A percentile compares a stretch with the other conserved stretches of the same genome.
phyloP scores from a whole-genome alignment of 495 filamentous ascomycete species.

The Aspergillus ostianus region DNA sequence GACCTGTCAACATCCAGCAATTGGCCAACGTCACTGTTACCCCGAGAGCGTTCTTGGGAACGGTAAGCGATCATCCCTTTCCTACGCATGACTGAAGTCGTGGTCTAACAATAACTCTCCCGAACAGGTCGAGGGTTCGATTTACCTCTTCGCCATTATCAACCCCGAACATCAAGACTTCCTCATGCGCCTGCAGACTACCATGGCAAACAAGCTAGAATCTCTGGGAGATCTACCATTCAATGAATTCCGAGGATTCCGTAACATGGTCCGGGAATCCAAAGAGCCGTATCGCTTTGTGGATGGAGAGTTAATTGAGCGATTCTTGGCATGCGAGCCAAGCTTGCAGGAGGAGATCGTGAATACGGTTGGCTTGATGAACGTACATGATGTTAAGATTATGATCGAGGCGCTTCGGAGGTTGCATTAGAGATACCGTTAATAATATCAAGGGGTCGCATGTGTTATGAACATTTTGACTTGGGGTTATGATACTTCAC shows the following conservation, averaged over 20 bases:
- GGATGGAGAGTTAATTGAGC: slow-evolving; percentile 87
- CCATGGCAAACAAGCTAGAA: slow-evolving; percentile 61
- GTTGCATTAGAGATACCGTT: slow-evolving; percentile 45
- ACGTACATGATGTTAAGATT: slow-evolving; percentile 69
- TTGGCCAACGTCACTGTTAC: slow-evolving; percentile 62
- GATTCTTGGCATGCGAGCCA: slow-evolving; percentile 70
- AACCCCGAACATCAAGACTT: slow-evolving; percentile 66
- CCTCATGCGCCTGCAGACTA: slow-evolving; percentile 77
- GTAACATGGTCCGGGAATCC: slow-evolving; percentile 63
- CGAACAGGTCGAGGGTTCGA: slow-evolving; percentile 76
- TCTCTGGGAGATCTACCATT: slow-evolving; percentile 72
- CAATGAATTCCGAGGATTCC: slow-evolving; percentile 74
- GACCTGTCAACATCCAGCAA: slow-evolving; percentile 56
- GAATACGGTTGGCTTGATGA: slow-evolving; percentile 50
- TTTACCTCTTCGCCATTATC: slow-evolving; percentile 86
- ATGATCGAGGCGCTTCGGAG: slow-evolving; percentile 72
- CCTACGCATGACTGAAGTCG: not conserved
- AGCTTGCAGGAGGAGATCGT: slow-evolving; percentile 64
- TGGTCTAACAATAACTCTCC: not conserved
- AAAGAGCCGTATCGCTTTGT: slow-evolving; percentile 84
- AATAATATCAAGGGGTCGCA: not conserved
- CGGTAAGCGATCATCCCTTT: slow-evolving; percentile 57
- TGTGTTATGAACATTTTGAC: not conserved
- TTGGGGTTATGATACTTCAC: not conserved
- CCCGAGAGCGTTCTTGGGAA: slow-evolving; percentile 85